phyloP scores from a whole-genome alignment of 116 monocot species.

The Dioscorea cayenensis region DNA sequence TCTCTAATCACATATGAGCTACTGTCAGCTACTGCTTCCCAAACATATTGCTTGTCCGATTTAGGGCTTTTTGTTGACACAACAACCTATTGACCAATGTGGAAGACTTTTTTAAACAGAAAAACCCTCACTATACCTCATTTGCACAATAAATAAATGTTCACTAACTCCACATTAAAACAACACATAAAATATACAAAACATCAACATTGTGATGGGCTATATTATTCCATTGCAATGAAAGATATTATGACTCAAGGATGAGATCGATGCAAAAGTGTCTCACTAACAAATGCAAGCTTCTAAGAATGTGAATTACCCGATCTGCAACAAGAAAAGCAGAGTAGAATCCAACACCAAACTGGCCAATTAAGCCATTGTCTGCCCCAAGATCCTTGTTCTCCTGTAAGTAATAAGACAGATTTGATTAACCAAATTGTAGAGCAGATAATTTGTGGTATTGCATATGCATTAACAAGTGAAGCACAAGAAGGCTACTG shows the following conservation, averaged over 20 bases:
- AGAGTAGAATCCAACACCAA: conserved; percentile 99
- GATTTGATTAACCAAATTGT: not conserved
- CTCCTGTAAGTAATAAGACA: conserved; percentile 38
- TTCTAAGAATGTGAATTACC: conserved; percentile 22
- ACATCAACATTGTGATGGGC: not conserved
- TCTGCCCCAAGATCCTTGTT: conserved; percentile 85
- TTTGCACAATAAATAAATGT: not conserved
- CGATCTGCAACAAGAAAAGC: conserved; percentile 93
- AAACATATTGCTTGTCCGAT: conserved; percentile 91
- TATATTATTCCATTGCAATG: not conserved
- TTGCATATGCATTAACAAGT: not conserved
- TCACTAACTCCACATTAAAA: not conserved
- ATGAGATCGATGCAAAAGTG: not conserved
- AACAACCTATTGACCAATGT: conserved; percentile 44
- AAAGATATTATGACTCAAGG: not conserved
- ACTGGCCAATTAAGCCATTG: conserved; percentile 92
- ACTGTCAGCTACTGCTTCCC: conserved; percentile 89
- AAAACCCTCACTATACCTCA: not conserved
- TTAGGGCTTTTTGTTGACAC: conserved; percentile 97
- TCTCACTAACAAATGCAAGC: not conserved
- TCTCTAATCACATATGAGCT: conserved; percentile 91
- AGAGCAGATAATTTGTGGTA: not conserved
- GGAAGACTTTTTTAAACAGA: not conserved
- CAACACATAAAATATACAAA: too few species aligned
- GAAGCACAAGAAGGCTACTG: not conserved